Percentiles rank a stretch among this genome's conserved stretches.
Evolutionary conservation across 1,284 basidiomycete genomes (phyloP).

Genomic region (Microbotryum saponariae): DNA sequence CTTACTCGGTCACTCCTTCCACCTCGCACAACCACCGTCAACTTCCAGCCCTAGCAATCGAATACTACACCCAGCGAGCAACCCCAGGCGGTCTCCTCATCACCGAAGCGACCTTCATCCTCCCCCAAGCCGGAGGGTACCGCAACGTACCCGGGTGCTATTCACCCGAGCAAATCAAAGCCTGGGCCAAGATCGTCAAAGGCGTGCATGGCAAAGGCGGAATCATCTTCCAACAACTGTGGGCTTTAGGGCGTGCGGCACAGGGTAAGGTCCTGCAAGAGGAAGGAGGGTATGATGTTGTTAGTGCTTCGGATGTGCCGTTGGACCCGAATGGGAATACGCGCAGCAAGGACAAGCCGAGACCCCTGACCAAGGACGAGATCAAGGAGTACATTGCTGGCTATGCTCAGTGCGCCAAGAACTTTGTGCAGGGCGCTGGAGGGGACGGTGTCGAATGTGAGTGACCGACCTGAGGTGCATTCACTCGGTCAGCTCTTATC

Average conservation of each 20-base stretch:
- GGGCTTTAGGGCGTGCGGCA: slow-evolving; percentile 49
- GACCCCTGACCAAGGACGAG: slow-evolving; percentile 33
- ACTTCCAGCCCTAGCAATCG: slow-evolving; percentile 7
- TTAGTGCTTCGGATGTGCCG: slow-evolving; percentile 41
- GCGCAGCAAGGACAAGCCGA: slow-evolving; percentile 26
- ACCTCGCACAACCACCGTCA: background rate
- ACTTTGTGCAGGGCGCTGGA: slow-evolving; percentile 52
- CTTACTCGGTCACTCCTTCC: too few species aligned
- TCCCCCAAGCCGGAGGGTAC: slow-evolving; percentile 23
- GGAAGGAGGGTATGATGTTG: slow-evolving; percentile 39
- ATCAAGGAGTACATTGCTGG: slow-evolving; percentile 44
- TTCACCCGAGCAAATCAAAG: slow-evolving; percentile 46
- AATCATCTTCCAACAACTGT: slow-evolving; percentile 49
- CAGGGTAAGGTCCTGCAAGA: slow-evolving; percentile 36
- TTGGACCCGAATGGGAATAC: slow-evolving; percentile 33
- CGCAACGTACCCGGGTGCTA: slow-evolving; percentile 47
- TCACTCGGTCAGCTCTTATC: slow-evolving; percentile 40
- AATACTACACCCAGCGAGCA: slow-evolving; percentile 50
- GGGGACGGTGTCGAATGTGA: slow-evolving; percentile 59
- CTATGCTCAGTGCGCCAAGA: slow-evolving; percentile 49
- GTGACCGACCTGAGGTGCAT: slow-evolving; percentile 42
- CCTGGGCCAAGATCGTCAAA: slow-evolving; percentile 47
- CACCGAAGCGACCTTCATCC: slow-evolving; percentile 48
- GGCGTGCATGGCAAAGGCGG: slow-evolving; percentile 48
- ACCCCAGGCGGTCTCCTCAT: slow-evolving; percentile 49